Evolutionary conservation across 345 rosid species (phyloP).

Genomic region (Rhodamnia argentea): DNA sequence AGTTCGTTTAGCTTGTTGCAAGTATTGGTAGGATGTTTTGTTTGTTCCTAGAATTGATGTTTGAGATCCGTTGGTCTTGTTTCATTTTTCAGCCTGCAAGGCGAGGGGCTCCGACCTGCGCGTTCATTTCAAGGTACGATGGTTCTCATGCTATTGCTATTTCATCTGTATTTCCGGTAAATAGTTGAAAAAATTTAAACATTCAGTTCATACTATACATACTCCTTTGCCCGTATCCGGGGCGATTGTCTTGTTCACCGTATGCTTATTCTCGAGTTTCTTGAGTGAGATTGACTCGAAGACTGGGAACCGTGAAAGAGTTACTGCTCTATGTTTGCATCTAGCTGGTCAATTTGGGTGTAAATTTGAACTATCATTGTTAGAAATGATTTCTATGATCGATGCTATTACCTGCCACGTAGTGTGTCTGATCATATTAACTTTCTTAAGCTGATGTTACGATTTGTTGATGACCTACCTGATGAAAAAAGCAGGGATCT

Average conservation of each 20-base stretch:
- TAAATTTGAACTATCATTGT: neutral
- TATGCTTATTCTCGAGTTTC: neutral
- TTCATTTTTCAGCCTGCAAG: slow-evolving; percentile 69
- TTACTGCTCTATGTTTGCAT: neutral
- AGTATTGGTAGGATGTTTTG: neutral
- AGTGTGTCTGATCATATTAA: neutral
- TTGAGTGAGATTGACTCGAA: neutral
- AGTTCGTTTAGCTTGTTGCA: neutral
- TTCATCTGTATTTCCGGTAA: neutral
- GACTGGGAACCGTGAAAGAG: neutral
- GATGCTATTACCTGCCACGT: neutral
- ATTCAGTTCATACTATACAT: neutral
- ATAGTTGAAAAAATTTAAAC: neutral
- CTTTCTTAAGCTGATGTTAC: neutral
- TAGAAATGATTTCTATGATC: neutral
- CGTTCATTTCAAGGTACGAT: slow-evolving; percentile 60
- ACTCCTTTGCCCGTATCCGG: neutral
- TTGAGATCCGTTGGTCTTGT: neutral
- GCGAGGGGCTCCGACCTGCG: slow-evolving; percentile 92
- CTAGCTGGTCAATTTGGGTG: neutral
- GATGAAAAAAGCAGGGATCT: slow-evolving; percentile 52
- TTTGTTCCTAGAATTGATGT: neutral
- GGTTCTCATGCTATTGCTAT: neutral
- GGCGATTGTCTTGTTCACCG: neutral
- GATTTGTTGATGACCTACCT: slow-evolving; percentile 10